Evolutionary conservation across 2,329 filamentous ascomycete genomes (phyloP).

Genomic region (Helotiales sp.): DNA sequence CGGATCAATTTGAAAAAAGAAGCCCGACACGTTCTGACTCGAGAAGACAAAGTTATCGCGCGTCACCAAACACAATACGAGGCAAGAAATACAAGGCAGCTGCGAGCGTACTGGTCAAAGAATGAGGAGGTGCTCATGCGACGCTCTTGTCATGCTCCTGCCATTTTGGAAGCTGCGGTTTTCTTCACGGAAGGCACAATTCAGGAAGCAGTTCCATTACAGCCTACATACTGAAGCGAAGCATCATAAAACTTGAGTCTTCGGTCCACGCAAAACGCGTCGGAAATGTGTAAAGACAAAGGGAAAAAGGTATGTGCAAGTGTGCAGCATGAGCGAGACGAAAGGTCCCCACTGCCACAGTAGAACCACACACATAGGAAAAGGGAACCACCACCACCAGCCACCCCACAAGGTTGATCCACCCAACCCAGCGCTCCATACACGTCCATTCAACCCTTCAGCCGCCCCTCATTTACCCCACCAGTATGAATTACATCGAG

Average conservation of each 20-base stretch:
- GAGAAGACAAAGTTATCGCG: too few species aligned
- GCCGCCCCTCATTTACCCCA: neutral
- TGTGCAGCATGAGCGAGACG: neutral
- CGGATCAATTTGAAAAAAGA: too few species aligned
- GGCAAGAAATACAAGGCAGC: too few species aligned
- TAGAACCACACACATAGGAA: neutral
- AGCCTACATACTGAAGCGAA: neutral
- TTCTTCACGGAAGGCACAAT: neutral
- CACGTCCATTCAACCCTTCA: neutral
- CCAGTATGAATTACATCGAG: too few species aligned
- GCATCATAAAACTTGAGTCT: neutral
- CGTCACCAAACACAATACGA: too few species aligned
- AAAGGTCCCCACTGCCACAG: neutral
- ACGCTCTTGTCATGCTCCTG: neutral
- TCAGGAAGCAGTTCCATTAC: neutral
- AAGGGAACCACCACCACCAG: neutral
- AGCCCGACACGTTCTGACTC: neutral
- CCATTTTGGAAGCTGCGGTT: neutral
- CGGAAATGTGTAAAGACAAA: neutral
- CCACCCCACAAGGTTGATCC: neutral
- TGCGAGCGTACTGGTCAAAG: too few species aligned
- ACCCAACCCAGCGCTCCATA: neutral
- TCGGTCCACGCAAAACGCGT: neutral
- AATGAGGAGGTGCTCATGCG: too few species aligned
- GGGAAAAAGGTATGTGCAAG: neutral